A percentile compares a stretch with the other conserved stretches of the same genome.
phyloP scores from a whole-genome alignment of 2,329 filamentous ascomycete genomes.

The Colletotrichum melonis region DNA sequence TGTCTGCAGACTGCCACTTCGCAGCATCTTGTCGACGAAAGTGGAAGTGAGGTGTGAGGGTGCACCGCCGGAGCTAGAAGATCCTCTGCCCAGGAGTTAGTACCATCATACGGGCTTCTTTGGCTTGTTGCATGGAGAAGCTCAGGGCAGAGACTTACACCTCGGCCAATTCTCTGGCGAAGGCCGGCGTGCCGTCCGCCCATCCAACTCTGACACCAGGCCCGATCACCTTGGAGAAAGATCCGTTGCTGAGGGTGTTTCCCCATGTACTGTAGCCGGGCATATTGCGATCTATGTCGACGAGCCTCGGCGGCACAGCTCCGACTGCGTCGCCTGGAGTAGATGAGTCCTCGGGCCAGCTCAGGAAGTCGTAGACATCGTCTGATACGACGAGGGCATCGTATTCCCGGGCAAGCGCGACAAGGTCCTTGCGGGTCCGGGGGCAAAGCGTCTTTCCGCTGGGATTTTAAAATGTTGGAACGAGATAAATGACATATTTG shows the following conservation, averaged over 20 bases:
- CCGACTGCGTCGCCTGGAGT: slow-evolving; percentile 43
- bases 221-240: slow-evolving; percentile 87
- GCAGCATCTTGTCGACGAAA: slow-evolving; percentile 37
- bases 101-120: fast-evolving
- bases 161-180: slow-evolving; percentile 61
- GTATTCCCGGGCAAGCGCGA: slow-evolving; percentile 79
- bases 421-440: slow-evolving; percentile 73
- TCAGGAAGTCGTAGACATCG: slow-evolving; percentile 93
- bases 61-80: slow-evolving; percentile 38
- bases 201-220: slow-evolving; percentile 88
- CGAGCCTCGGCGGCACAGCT: slow-evolving; percentile 75
- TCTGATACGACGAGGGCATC: slow-evolving; percentile 87
- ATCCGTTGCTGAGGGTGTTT: slow-evolving; percentile 87
- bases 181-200: slow-evolving; percentile 75
- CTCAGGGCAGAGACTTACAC: slow-evolving; percentile 51
- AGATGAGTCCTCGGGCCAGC: slow-evolving; percentile 67
- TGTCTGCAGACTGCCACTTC: slow-evolving; percentile 32
- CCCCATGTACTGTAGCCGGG: slow-evolving; percentile 72
- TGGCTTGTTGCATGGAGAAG: slow-evolving; percentile 16
- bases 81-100: background rate
- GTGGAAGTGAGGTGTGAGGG: slow-evolving; percentile 37
- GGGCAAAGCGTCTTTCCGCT: slow-evolving; percentile 84
- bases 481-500: slow-evolving; percentile 87
- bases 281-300: slow-evolving; percentile 80
- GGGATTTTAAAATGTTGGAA: slow-evolving; percentile 91